Evolutionary conservation across 2,329 filamentous ascomycete species (phyloP).

Genomic region (Lasiodiplodia gonubiensis): DNA sequence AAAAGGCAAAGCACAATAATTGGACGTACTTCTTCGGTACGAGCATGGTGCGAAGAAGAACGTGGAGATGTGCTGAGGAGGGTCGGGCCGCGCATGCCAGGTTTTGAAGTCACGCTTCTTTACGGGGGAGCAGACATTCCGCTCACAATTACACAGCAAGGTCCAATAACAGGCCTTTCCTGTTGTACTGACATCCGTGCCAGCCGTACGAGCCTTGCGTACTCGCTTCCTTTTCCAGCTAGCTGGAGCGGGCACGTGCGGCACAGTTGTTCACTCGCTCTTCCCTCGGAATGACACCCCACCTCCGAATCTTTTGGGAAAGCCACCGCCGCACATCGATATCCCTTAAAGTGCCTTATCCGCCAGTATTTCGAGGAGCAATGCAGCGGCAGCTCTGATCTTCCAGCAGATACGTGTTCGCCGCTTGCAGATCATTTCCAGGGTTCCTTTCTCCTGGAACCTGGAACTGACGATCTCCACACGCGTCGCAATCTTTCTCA

Average conservation of each 20-base stretch:
- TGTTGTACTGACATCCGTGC: constrained; percentile 1
- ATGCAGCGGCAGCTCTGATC: not conserved
- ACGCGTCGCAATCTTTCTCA: constrained; percentile 10
- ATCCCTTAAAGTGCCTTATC: not conserved
- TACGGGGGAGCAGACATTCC: not conserved
- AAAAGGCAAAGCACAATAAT: not conserved
- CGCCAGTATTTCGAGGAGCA: not conserved
- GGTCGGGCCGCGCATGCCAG: not conserved
- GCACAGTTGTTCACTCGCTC: not conserved
- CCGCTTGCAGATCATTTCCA: not conserved
- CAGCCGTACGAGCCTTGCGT: constrained; percentile 10
- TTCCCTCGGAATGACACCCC: not conserved
- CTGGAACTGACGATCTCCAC: not conserved
- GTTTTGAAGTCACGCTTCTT: constrained; percentile 4
- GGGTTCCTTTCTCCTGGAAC: not conserved
- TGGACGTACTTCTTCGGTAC: not conserved
- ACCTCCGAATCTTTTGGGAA: not conserved
- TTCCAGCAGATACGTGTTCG: not conserved
- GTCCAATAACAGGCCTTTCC: constrained; percentile 6
- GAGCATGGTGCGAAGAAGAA: constrained; percentile 8
- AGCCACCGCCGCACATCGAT: not conserved
- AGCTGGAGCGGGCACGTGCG: constrained; percentile 3
- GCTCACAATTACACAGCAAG: not conserved
- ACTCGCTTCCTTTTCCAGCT: not conserved
- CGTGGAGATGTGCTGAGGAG: not conserved